Percentiles rank a stretch among this genome's conserved stretches.
These are phyloP conservation scores for Lepidium campestre DNA, from an alignment of 441 rosid genomes.

Conservation along the genomic window DNA sequence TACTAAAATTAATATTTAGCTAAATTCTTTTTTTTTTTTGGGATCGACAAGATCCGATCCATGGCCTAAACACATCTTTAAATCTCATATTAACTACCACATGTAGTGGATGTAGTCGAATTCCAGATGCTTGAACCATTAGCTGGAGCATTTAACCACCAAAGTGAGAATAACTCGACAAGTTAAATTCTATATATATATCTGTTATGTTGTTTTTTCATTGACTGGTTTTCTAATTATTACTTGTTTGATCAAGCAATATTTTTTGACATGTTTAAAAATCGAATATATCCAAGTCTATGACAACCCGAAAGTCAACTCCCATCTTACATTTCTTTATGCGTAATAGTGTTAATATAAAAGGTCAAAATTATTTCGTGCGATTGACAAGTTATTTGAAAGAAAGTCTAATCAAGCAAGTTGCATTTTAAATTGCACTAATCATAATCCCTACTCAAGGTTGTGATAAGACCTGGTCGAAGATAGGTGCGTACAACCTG, in stretches of 20 bases:
- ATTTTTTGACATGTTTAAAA: neutral
- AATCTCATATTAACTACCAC: too few relatives aligned
- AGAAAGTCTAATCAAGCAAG: conserved; percentile 51
- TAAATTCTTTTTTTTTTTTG: too few relatives aligned
- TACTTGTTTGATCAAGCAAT: neutral
- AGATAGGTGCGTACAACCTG: neutral
- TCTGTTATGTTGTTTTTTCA: too few relatives aligned
- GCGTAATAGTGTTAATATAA: neutral
- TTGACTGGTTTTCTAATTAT: too few relatives aligned
- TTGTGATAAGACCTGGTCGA: neutral
- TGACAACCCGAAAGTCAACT: neutral
- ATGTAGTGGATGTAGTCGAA: too few relatives aligned
- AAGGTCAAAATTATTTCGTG: neutral
- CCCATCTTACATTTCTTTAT: neutral
- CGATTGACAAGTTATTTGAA: neutral
- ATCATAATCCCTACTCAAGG: neutral
- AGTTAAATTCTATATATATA: too few relatives aligned
- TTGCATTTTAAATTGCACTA: conserved; percentile 32
- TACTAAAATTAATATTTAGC: too few relatives aligned
- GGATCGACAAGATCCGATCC: too few relatives aligned
- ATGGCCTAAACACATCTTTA: too few relatives aligned
- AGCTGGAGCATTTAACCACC: too few relatives aligned
- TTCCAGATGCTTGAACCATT: too few relatives aligned
- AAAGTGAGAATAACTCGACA: too few relatives aligned
- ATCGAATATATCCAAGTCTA: neutral